Conservation (phyloP, 2,329 filamentous ascomycete species). For the Teratosphaeria gauchensis region DNA sequence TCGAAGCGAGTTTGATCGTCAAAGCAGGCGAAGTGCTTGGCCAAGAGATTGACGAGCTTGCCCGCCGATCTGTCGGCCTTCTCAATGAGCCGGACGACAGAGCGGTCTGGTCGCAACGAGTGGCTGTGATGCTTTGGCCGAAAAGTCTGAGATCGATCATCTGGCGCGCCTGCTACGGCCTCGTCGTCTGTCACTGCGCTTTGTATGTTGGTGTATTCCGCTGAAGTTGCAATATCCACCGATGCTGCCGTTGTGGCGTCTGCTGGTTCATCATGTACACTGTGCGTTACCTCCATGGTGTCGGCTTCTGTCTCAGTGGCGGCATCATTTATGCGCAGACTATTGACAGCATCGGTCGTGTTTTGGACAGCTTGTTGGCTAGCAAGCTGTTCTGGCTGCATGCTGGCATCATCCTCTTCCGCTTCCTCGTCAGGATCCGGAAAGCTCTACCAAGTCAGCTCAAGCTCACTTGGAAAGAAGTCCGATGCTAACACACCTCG, state of each 20-base stretch:
- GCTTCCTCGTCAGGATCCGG: conserved; percentile 4
- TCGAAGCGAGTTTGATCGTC: conserved; percentile 70
- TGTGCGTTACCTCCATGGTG: background rate
- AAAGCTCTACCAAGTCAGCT: conserved; percentile 10
- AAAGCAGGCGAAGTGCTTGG: conserved; percentile 75
- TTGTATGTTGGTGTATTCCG: background rate
- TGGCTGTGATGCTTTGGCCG: background rate
- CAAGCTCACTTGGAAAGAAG: background rate
- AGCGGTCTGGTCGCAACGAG: conserved; percentile 24
- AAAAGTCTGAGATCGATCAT: background rate
- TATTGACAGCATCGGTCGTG: background rate
- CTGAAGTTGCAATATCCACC: background rate
- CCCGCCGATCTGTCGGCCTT: conserved; percentile 72
- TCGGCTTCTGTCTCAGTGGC: background rate
- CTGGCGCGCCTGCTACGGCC: background rate
- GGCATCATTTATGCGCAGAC: background rate
- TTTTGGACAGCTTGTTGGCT: background rate
- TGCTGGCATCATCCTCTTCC: background rate
- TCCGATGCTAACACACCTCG: conserved; percentile 10
- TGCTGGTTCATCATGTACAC: background rate
- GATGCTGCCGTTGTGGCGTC: background rate
- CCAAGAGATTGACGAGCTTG: conserved; percentile 74
- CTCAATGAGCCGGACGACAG: conserved; percentile 62
- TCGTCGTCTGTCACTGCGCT: background rate
- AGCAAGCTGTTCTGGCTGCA: background rate